Base-by-base conservation (phyloP, 768 basidiomycete species). In the Peribolospora kevripleyi region DNA sequence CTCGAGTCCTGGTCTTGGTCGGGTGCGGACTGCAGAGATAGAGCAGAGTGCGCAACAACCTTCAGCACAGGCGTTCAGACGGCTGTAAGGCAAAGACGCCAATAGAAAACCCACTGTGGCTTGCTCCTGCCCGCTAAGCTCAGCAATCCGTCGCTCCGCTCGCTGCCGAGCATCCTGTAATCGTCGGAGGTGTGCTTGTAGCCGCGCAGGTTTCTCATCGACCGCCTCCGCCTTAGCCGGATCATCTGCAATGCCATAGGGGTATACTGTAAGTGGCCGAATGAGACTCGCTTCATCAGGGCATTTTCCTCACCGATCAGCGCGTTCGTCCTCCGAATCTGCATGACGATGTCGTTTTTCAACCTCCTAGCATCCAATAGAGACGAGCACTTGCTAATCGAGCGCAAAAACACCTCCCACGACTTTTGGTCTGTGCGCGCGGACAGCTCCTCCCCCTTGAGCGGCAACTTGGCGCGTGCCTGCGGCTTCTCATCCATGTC, bases 1-100 rank as follows among this genome's bases (percentile, higher is more conserved):
- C 88, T 86, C 79, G 82, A 83, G 42, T 84, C 84, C 42, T 84
- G 81, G 56, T 83, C 84, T 59, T 85, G 81, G 56, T 86, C 82
- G 61, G 81, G 81, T 14, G 82, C 84, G 84, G 42, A 10, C 25
- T 25, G 25, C 13, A 43, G 2, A 38, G 10, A 47, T 43, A 39
- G 41, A 36, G n/a, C 45, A 10, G 37, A 57, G n/a, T n/a, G n/a
- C n/a, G n/a, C 38, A 59, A 48, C 49, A 50, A 41, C 7, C 6
- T 38, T 37, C 48, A 6, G 25, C 42, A 10, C 36, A 42, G 43
- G 6, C 5, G 40, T 9, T 40, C 4, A 9, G 40, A 43, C 42
- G 2, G 51, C 51, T 52, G 39, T 9, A 52, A 43, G 50, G 5
- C 6, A 43, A 50, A 56, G 39, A 25, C 25, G 25, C 25, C 25